Base-by-base conservation (phyloP, 495 filamentous ascomycete genomes). In the Daldinia childiae region DNA sequence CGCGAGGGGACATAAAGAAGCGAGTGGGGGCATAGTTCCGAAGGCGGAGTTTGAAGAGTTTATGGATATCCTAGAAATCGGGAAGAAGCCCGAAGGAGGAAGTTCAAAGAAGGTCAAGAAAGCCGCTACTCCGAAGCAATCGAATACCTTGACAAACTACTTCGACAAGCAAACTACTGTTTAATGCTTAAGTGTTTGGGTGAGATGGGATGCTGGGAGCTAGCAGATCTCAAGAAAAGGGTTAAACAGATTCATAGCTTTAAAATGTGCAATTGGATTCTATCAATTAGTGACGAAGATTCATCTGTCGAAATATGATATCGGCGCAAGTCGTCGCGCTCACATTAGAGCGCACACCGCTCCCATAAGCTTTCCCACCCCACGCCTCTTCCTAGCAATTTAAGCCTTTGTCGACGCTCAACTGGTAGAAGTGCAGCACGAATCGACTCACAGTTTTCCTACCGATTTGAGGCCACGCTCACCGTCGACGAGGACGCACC, bases 401-500 rank as follows among this genome's bases (percentile, higher is more conserved):
- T 72, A 67, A 66, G 58, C 69, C 69, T 66, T 15, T 72, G 68
- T 56, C 51, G 45, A n/a, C 24, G 29, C 26, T 32, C 17, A 27
- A 26, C 29, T 58, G n/a, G 14, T 5, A 17, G 32, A 34, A 29
- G 36, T 39, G n/a, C 27, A 39, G 29, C n/a, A 59, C 34, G 43
- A 43, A 48, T 56, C 30, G 26, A 64, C 63, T 72, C 63, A 77
- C 62, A 81, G 62, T 78, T 80, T 80, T 60, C 88, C 90, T 36
- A 89, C 91, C 36, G 80, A 81, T 65, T 85, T 82, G 75, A 94
- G 73, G 54, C 87, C 91, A 66, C 82, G 81, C 72, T 96, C 93
- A 1, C 94, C 94, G 83, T 97, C 92, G 12, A 97, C 93, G 59
- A 97, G 79, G 36, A 98, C 92, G 80, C 94, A 97, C 91, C 92